phyloP scores from a whole-genome alignment of 495 filamentous ascomycete genomes.

The Halenospora varia region DNA sequence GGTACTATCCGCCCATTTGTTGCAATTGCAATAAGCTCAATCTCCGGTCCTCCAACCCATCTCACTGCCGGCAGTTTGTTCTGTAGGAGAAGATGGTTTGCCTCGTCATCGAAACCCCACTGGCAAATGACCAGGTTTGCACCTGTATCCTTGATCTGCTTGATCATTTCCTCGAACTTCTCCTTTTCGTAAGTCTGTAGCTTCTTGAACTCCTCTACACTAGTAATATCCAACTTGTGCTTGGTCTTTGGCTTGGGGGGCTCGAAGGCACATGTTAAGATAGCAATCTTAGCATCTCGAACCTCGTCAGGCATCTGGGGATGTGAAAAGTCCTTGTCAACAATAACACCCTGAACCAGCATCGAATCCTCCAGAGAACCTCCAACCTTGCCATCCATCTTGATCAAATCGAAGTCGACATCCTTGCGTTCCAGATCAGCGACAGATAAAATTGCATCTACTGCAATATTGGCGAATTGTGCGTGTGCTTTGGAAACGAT shows the following conservation, averaged over 20 bases:
- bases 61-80: slow-evolving; percentile 93
- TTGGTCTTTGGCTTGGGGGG: slow-evolving; percentile 99
- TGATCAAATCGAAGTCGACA: slow-evolving; percentile 98
- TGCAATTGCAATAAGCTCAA: slow-evolving; percentile 97
- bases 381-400: slow-evolving; percentile 97
- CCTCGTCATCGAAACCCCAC: slow-evolving; percentile 99
- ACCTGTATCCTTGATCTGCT: slow-evolving; percentile 94
- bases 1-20: slow-evolving; percentile 98
- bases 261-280: slow-evolving; percentile 97
- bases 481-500: slow-evolving; percentile 99
- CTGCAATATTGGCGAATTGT: slow-evolving; percentile 94
- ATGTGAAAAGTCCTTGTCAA: slow-evolving; percentile 99
- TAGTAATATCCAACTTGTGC: slow-evolving; percentile 98
- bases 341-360: slow-evolving; percentile 93
- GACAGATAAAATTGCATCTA: slow-evolving; percentile 94
- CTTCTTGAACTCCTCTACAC: slow-evolving; percentile 95
- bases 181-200: slow-evolving; percentile 90
- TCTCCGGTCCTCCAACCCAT: slow-evolving; percentile 98
- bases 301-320: slow-evolving; percentile 98
- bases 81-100: slow-evolving; percentile 93
- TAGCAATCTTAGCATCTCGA: slow-evolving; percentile 90
- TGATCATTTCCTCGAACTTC: slow-evolving; percentile 98
- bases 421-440: slow-evolving; percentile 95
- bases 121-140: slow-evolving; percentile 98
- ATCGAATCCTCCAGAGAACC: slow-evolving; percentile 92